Conservation (phyloP, 176 grass and related monocot species). For the Avena sativa region DNA sequence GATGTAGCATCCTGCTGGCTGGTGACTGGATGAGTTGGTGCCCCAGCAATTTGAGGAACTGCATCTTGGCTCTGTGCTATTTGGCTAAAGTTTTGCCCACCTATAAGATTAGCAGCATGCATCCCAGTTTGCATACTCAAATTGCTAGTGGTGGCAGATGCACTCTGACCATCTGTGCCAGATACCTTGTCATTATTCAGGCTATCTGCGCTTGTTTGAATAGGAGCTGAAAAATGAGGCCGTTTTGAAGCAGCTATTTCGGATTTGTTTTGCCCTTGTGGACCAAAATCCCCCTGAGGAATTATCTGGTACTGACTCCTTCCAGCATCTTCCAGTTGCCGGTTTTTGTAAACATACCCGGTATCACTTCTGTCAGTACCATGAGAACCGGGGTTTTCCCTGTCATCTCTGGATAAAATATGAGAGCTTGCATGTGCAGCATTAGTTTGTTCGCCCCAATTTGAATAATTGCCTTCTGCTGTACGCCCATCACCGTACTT, state of each 20-base stretch:
- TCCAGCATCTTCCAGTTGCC: slow-evolving; percentile 47
- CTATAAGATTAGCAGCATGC: slow-evolving; percentile 37
- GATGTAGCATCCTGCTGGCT: slow-evolving; percentile 53
- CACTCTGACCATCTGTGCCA: slow-evolving; percentile 30
- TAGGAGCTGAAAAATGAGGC: slow-evolving; percentile 26
- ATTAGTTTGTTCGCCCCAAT: slow-evolving; percentile 52
- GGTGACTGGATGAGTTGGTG: slow-evolving; percentile 42
- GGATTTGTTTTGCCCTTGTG: slow-evolving; percentile 43
- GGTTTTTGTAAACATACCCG: slow-evolving; percentile 42
- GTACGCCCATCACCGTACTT: slow-evolving; percentile 38
- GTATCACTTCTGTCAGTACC: slow-evolving; percentile 47
- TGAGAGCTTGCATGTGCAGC: slow-evolving; percentile 43
- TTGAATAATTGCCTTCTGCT: slow-evolving; percentile 47
- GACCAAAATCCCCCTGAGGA: slow-evolving; percentile 45
- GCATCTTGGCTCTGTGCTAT: slow-evolving; percentile 42
- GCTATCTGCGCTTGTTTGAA: slow-evolving; percentile 32
- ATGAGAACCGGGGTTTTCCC: slow-evolving; percentile 44
- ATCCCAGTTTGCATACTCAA: slow-evolving; percentile 50
- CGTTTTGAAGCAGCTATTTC: slow-evolving; percentile 48
- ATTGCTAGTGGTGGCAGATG: slow-evolving; percentile 28
- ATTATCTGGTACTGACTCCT: slow-evolving; percentile 46
- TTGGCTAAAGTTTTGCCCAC: slow-evolving; percentile 49
- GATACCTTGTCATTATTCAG: slow-evolving; percentile 42
- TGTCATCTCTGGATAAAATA: slow-evolving; percentile 49
- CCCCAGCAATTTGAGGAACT: slow-evolving; percentile 47